Percentiles rank a stretch among this genome's conserved stretches.
These are phyloP conservation scores for Hsuehochloa calcarea DNA, from an alignment of 176 grass and related monocot genomes.

Conservation along the genomic window DNA sequence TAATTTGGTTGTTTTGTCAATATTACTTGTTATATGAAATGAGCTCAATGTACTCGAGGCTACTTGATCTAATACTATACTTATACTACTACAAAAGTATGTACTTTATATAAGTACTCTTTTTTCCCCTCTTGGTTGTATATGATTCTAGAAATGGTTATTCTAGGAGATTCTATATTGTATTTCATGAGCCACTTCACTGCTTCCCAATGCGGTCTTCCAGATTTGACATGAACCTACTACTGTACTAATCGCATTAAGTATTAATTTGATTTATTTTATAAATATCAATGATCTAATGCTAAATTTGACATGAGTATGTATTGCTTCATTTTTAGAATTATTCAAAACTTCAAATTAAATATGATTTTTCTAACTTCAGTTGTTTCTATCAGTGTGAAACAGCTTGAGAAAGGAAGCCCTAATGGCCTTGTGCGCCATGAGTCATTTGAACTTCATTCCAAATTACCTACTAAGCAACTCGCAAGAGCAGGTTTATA, in stretches of 20 bases:
- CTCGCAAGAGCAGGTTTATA: conserved; percentile 40
- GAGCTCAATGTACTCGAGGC: background rate
- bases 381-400: conserved; percentile 40
- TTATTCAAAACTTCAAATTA: background rate
- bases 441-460: conserved; percentile 39
- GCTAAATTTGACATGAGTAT: background rate
- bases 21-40: background rate
- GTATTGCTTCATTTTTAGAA: background rate
- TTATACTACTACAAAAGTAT: background rate
- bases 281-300: background rate
- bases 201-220: too few species aligned
- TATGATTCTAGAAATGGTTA: background rate
- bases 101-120: background rate
- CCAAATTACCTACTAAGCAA: conserved; percentile 26
- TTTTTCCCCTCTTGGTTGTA: background rate
- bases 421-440: conserved; percentile 30
- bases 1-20: background rate
- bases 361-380: background rate
- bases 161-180: background rate
- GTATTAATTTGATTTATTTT: background rate
- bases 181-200: background rate
- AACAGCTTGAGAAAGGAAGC: conserved; percentile 31
- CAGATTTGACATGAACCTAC: too few species aligned
- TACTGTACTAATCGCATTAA: background rate
- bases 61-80: background rate